Conservation (phyloP, 2,329 filamentous ascomycete species). For the Ascomycota sp. region DNA sequence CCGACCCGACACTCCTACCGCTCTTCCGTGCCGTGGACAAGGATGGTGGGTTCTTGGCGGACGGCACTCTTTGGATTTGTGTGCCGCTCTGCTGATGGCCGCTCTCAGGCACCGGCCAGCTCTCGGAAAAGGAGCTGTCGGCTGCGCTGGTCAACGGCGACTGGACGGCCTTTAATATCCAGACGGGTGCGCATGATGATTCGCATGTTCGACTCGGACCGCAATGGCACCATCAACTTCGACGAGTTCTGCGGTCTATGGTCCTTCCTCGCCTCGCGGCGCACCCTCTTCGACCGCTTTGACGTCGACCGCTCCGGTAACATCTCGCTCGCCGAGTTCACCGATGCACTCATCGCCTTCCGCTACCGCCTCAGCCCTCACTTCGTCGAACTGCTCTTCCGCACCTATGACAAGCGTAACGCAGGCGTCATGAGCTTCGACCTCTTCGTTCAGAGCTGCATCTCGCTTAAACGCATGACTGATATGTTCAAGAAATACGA, state of each 20-base stretch:
- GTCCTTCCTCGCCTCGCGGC: conserved; percentile 90
- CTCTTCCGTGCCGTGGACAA: conserved; percentile 86
- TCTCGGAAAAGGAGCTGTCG: conserved; percentile 72
- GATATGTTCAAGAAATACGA: conserved; percentile 99
- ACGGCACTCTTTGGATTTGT: background rate
- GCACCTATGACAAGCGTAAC: conserved; percentile 64
- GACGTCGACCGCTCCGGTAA: conserved; percentile 72
- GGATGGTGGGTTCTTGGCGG: conserved; percentile 31
- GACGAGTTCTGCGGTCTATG: conserved; percentile 92
- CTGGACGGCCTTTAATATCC: conserved; percentile 79
- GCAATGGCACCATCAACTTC: conserved; percentile 75
- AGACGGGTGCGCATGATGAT: conserved; percentile 99
- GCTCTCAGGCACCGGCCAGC: conserved; percentile 59
- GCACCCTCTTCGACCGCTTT: conserved; percentile 85
- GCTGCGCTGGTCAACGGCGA: conserved; percentile 90
- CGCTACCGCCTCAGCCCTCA: conserved; percentile 72
- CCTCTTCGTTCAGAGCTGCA: conserved; percentile 92
- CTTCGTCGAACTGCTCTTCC: conserved; percentile 72
- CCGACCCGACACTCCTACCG: conserved; percentile 58
- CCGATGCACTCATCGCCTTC: conserved; percentile 77
- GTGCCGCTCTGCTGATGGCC: too few relatives aligned
- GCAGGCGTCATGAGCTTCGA: conserved; percentile 73
- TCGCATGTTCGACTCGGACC: conserved; percentile 93
- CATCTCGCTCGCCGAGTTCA: conserved; percentile 74
- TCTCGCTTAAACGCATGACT: conserved; percentile 93